These are phyloP conservation scores for Gautieria morchelliformis DNA, from an alignment of 768 basidiomycete genomes.

Conservation along the genomic window DNA sequence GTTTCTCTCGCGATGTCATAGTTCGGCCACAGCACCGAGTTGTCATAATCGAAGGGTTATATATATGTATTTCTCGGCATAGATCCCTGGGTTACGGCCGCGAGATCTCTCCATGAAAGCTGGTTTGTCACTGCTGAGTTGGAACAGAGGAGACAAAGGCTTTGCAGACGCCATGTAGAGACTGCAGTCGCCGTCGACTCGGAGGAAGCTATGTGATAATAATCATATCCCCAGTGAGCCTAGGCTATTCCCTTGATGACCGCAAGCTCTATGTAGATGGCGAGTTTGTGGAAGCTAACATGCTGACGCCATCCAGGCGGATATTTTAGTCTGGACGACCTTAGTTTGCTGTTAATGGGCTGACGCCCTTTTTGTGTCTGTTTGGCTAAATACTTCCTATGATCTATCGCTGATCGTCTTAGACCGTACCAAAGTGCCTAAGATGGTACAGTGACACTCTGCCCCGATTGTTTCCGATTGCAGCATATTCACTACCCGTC, in stretches of 20 bases:
- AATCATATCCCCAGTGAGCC: slow-evolving; percentile 68
- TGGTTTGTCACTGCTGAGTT: slow-evolving; percentile 61
- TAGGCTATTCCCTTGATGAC: neutral
- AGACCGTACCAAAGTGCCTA: slow-evolving; percentile 50
- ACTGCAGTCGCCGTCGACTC: slow-evolving; percentile 62
- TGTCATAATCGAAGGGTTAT: slow-evolving; percentile 85
- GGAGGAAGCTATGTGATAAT: slow-evolving; percentile 54
- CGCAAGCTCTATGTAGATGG: neutral
- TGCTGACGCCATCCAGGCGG: slow-evolving; percentile 3
- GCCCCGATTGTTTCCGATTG: slow-evolving; percentile 82
- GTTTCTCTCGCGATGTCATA: slow-evolving; percentile 38
- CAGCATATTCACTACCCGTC: slow-evolving; percentile 75
- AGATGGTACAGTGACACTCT: slow-evolving; percentile 81
- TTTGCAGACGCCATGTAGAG: slow-evolving; percentile 65
- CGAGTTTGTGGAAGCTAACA: slow-evolving; percentile 5
- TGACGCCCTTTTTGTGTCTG: too few species aligned
- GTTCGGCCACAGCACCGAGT: slow-evolving; percentile 63
- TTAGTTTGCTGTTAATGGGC: neutral
- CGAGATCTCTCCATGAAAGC: slow-evolving; percentile 60
- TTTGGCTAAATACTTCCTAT: neutral
- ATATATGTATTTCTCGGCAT: slow-evolving; percentile 69
- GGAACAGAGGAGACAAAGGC: slow-evolving; percentile 43
- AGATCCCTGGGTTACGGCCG: slow-evolving; percentile 62
- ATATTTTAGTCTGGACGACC: slow-evolving; percentile 3
- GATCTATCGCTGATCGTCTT: too few species aligned